Evolutionary conservation across 805 yeast species (phyloP), one percentile per base, ranked within the genome.

Genomic region (Limtongia smithiae): DNA sequence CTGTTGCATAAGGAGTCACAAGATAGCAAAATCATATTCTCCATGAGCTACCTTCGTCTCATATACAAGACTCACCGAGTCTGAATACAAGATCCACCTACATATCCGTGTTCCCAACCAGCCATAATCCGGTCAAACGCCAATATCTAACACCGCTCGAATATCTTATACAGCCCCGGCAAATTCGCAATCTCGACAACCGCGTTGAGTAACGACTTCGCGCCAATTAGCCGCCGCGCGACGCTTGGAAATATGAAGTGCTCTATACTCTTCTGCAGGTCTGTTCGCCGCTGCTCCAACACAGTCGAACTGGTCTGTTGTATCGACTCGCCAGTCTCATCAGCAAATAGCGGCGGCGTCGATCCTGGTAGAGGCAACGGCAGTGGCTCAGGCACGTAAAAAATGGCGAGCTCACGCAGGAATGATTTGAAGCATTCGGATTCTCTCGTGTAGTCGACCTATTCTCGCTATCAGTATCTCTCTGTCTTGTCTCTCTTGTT

Each of bases 121-220:
- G 20, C n/a, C 14, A 21, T 37, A 12, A 20, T 28, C 11, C 9
- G 4, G 21, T 14, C 6, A 17, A 31, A 17, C 37, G 8, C 11
- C 14, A 15, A 27, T 17, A 20, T 14, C 33, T 38, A 50, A 27
- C 98, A 93, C 64, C 98, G 74, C 69, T 93, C 98, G 71, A 93
- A 93, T 3, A 94, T 95, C 60, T 75, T 79, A 67, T 93, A 93
- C 48, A 93, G 70, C 0, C 95, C 95, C 1, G 97, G 97, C 27
- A 93, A 67, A 63, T 83, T 89, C 0, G 98, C 97, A 33, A 93
- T 79, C 65, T 91, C 96, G 4, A 86, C 76, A 3, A 89, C 79
- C n/a, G 35, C 46, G 7, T 45, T 27, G 3, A 66, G 57, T 32
- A 88, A 59, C 2, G 61, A 62, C 12, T 70, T 70, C 0, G 94